Evolutionary conservation across 129 eudicot species (phyloP).

Genomic region (Flaveria sonorensis): DNA sequence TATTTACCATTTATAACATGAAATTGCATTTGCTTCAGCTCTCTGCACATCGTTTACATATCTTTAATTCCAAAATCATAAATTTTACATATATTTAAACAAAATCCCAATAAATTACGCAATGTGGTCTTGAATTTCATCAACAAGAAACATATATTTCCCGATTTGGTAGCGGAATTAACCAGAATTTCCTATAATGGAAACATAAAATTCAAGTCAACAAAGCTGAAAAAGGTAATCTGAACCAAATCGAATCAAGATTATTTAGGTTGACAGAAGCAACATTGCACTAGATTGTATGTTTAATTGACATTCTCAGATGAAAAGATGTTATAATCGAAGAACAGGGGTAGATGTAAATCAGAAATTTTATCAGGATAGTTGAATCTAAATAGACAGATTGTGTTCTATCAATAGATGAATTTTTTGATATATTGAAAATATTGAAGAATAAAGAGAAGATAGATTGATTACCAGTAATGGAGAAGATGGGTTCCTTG

Average conservation of each 20-base stretch:
- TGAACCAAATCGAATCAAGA: too few species aligned
- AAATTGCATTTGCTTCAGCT: slow-evolving; percentile 11
- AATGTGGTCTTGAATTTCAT: too few species aligned
- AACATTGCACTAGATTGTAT: too few species aligned
- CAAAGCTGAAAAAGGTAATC: too few species aligned
- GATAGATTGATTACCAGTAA: slow-evolving; percentile 35
- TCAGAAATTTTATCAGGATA: neutral
- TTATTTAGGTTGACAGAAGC: too few species aligned
- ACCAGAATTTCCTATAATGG: too few species aligned
- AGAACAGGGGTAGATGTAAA: too few species aligned
- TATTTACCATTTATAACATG: neutral
- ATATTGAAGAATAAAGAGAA: neutral
- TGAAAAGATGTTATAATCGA: too few species aligned
- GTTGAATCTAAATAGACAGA: neutral
- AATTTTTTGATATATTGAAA: neutral
- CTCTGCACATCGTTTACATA: neutral
- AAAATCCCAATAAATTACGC: neutral
- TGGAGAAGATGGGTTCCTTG: slow-evolving; percentile 26
- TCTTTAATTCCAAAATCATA: neutral
- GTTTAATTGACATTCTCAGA: too few species aligned
- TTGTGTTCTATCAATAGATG: neutral
- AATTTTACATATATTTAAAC: neutral
- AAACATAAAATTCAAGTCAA: too few species aligned
- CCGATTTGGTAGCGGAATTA: too few species aligned
- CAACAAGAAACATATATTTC: too few species aligned